A percentile compares a stretch with the other conserved stretches of the same genome.
These are phyloP conservation scores for Paramecium octaurelia DNA, from an alignment of 73 alveolate genomes.

Conservation along the genomic window DNA sequence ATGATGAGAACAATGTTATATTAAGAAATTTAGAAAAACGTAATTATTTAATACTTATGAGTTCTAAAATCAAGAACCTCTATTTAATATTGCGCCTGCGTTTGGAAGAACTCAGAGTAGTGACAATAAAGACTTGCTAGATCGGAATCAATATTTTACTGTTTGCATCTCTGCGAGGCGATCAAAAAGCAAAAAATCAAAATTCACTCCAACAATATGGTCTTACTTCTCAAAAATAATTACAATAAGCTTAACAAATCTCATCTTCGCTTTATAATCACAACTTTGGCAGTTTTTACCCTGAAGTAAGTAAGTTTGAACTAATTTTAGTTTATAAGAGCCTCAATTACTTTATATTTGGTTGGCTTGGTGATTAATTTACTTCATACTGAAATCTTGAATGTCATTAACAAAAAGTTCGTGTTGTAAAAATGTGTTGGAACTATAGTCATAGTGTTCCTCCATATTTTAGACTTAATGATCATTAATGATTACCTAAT, in stretches of 20 bases:
- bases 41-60: background rate
- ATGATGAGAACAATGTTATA: background rate
- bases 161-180: slow-evolving; percentile 1
- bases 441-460: background rate
- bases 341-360: slow-evolving; percentile 29
- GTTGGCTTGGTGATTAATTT: background rate
- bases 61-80: background rate
- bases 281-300: slow-evolving; percentile 3
- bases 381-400: background rate
- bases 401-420: background rate
- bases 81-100: background rate
- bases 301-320: background rate
- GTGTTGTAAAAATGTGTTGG: background rate
- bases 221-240: slow-evolving; percentile 21
- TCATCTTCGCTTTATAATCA: slow-evolving; percentile 27
- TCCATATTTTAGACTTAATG: background rate
- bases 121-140: background rate
- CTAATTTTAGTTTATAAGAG: slow-evolving; percentile 8
- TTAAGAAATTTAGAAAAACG: slow-evolving; percentile 11
- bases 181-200: slow-evolving; percentile 16
- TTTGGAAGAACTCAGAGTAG: slow-evolving; percentile 19
- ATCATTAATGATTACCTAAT: background rate
- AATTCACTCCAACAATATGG: slow-evolving; percentile 41
- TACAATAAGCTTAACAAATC: slow-evolving; percentile 31
- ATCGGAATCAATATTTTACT: background rate